A percentile compares a stretch with the other conserved stretches of the same genome.
Evolutionary conservation across 371 early-diverging fungal species (phyloP).

Genomic region (Apophysomyces trapeziformis): DNA sequence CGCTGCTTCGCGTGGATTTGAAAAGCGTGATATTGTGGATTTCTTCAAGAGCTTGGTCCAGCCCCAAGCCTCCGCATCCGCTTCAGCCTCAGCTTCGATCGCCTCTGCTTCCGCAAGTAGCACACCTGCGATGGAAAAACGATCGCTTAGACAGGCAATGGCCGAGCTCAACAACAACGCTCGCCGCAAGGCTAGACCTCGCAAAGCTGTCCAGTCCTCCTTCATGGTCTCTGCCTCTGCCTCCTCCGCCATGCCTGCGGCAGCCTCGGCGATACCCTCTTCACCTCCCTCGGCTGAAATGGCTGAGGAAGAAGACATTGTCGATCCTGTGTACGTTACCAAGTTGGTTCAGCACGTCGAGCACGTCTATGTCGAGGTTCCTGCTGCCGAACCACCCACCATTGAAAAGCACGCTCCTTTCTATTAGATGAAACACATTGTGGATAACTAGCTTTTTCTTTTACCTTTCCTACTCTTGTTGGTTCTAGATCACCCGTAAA

Average conservation of each 20-base stretch:
- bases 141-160: neutral
- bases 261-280: too few species aligned
- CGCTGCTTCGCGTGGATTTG: too few species aligned
- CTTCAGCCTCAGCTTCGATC: neutral
- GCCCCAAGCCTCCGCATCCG: too few species aligned
- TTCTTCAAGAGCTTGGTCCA: too few species aligned
- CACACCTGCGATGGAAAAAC: neutral
- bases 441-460: neutral
- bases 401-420: neutral
- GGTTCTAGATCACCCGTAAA: neutral
- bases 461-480: neutral
- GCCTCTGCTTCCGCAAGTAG: neutral
- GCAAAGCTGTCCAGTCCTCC: neutral
- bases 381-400: neutral
- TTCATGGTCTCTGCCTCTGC: neutral
- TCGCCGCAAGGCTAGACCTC: neutral
- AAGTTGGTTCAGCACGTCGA: slow-evolving; percentile 5
- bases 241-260: neutral
- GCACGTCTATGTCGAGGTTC: slow-evolving; percentile 3
- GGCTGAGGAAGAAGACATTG: neutral
- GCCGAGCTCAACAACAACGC: neutral
- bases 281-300: neutral
- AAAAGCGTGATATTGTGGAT: too few species aligned
- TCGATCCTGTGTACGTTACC: neutral
- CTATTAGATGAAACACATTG: neutral